phyloP scores from a whole-genome alignment of 1,139 yeast species.

The Hyphopichia pseudoburtonii region DNA sequence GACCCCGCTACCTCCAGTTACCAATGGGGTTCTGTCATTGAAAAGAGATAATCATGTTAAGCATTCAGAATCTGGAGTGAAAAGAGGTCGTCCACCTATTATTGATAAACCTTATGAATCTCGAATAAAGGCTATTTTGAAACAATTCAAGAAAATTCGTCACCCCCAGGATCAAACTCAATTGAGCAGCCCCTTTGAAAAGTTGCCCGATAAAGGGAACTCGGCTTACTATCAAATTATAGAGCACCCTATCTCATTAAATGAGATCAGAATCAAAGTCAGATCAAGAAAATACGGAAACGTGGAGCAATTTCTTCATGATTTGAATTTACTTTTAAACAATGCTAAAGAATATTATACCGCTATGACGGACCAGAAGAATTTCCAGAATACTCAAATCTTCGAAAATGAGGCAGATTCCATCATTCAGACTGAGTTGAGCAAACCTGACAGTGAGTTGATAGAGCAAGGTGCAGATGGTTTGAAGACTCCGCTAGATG shows the following conservation, averaged over 20 bases:
- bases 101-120: constrained; percentile 94
- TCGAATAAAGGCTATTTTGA: constrained; percentile 81
- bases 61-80: constrained; percentile 55
- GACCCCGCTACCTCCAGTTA: constrained; percentile 3
- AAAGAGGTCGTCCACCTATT: constrained; percentile 94
- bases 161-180: constrained; percentile 49
- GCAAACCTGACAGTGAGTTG: constrained; percentile 79
- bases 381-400: constrained; percentile 57
- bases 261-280: constrained; percentile 78
- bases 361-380: constrained; percentile 56
- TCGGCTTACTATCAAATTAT: constrained; percentile 70
- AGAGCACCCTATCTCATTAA: constrained; percentile 73
- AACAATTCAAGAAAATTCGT: constrained; percentile 73
- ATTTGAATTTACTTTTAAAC: constrained; percentile 70
- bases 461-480: constrained; percentile 66
- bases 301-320: constrained; percentile 75
- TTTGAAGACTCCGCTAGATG: constrained; percentile 75
- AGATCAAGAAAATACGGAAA: constrained; percentile 79
- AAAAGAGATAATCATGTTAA: constrained; percentile 7
- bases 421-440: constrained; percentile 68
- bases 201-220: constrained; percentile 71
- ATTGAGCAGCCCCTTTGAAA: constrained; percentile 68
- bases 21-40: neutral
- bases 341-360: constrained; percentile 67
- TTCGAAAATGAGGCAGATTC: constrained; percentile 63